A percentile compares a stretch with the other conserved stretches of the same genome.
Evolutionary conservation across 2,329 filamentous ascomycete genomes (phyloP).

Genomic region (Colletotrichum orchidophilum): DNA sequence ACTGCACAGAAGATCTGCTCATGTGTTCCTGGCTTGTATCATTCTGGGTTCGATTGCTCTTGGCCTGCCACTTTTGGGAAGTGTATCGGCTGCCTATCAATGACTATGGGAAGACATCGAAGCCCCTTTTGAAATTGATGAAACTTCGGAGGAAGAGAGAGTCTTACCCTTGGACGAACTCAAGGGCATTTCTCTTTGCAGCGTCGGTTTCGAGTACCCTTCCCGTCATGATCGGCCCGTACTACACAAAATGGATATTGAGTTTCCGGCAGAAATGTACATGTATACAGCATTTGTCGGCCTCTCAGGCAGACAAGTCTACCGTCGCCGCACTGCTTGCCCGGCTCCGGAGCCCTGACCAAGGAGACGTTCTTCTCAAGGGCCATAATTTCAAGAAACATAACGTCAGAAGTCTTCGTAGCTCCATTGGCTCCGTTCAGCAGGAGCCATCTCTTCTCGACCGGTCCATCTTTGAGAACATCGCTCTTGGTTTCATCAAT

Average conservation of each 20-base stretch:
- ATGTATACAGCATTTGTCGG: conserved; percentile 61
- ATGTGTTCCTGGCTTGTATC: conserved; percentile 53
- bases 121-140: conserved; percentile 53
- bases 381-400: conserved; percentile 47
- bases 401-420: conserved; percentile 46
- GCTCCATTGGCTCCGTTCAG: conserved; percentile 45
- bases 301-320: conserved; percentile 59
- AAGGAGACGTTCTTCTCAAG: conserved; percentile 49
- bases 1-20: conserved; percentile 8
- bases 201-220: conserved; percentile 49
- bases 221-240: conserved; percentile 46
- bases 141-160: conserved; percentile 41
- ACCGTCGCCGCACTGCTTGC: conserved; percentile 51
- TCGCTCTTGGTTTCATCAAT: conserved; percentile 52
- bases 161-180: conserved; percentile 56
- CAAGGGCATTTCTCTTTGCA: conserved; percentile 52
- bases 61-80: conserved; percentile 65
- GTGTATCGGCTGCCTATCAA: conserved; percentile 62
- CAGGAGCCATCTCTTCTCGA: conserved; percentile 46
- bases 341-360: conserved; percentile 56
- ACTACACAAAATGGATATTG: conserved; percentile 46
- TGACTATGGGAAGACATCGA: conserved; percentile 65
- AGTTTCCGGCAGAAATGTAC: conserved; percentile 45
- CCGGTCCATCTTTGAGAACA: conserved; percentile 53
- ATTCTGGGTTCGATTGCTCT: conserved; percentile 68